Evolutionary conservation across 2,329 filamentous ascomycete genomes (phyloP).

Genomic region (Geosmithia putterillii): DNA sequence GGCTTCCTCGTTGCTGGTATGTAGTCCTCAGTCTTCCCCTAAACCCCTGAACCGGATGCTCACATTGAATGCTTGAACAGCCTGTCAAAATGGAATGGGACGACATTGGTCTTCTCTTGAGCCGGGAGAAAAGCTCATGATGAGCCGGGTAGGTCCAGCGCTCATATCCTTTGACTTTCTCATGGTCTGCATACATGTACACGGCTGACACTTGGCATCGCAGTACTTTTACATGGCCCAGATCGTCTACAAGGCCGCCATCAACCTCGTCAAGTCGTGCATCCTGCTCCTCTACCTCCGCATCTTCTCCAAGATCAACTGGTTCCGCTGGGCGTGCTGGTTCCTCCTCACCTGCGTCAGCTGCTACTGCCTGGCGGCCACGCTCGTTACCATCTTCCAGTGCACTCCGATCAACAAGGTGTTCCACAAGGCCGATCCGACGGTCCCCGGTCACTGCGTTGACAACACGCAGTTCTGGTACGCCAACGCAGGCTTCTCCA

Average conservation of each 20-base stretch:
- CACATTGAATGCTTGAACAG: constrained; percentile 3
- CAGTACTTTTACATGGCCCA: constrained; percentile 14
- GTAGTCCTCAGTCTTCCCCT: background rate
- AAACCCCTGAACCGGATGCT: too few species aligned
- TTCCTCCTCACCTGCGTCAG: constrained; percentile 11
- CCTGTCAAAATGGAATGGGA: constrained; percentile 12
- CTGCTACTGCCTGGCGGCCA: constrained; percentile 13
- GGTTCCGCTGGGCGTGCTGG: constrained; percentile 12
- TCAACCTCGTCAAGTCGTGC: constrained; percentile 18
- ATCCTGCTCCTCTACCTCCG: constrained; percentile 19
- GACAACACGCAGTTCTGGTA: constrained; percentile 31
- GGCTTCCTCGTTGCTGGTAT: constrained; percentile 4
- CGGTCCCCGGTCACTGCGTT: constrained; percentile 26
- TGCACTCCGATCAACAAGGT: constrained; percentile 20
- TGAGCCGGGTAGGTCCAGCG: constrained; percentile 5
- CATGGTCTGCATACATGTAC: background rate
- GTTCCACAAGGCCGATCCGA: constrained; percentile 21
- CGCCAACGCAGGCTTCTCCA: constrained; percentile 31
- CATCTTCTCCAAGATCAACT: constrained; percentile 15
- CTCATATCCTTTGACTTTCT: background rate
- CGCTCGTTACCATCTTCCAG: constrained; percentile 14
- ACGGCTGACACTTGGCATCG: background rate
- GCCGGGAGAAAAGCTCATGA: constrained; percentile 7
- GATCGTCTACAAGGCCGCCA: constrained; percentile 16
- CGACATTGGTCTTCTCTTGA: constrained; percentile 6